These are phyloP conservation scores for Quercus glauca DNA, from an alignment of 306 rosid genomes.

Conservation along the genomic window DNA sequence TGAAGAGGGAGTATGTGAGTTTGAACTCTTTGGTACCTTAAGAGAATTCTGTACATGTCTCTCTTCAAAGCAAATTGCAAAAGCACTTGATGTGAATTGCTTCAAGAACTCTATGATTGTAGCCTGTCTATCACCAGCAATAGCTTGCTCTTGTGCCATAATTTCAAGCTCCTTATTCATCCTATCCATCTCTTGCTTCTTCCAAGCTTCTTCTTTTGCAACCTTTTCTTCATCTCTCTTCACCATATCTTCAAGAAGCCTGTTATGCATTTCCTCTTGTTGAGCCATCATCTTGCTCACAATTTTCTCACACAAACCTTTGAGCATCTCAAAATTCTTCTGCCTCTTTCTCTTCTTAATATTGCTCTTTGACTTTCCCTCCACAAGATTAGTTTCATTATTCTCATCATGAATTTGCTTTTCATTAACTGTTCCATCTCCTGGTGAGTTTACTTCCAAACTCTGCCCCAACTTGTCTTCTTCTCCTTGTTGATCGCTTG, in stretches of 20 bases:
- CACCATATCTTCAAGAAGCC: conserved; percentile 66
- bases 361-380: conserved; percentile 12
- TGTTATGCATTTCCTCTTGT: conserved; percentile 74
- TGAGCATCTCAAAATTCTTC: conserved; percentile 54
- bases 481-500: conserved; percentile 12
- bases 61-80: not conserved
- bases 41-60: not conserved
- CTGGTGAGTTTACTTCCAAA: conserved; percentile 16
- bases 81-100: conserved; percentile 37
- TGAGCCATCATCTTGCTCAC: conserved; percentile 72
- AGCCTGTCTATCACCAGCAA: conserved; percentile 65
- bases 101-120: conserved; percentile 60
- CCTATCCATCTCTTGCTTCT: conserved; percentile 65
- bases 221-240: conserved; percentile 69
- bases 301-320: conserved; percentile 61
- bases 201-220: conserved; percentile 73
- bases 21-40: conserved; percentile 15
- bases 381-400: not conserved
- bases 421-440: not conserved
- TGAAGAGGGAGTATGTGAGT: not conserved
- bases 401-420: not conserved
- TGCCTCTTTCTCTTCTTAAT: conserved; percentile 49
- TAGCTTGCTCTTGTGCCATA: conserved; percentile 64
- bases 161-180: conserved; percentile 74
- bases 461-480: conserved; percentile 20